Conservation (phyloP, 106 monocot species). For the Apostasia shenzhenica region DNA sequence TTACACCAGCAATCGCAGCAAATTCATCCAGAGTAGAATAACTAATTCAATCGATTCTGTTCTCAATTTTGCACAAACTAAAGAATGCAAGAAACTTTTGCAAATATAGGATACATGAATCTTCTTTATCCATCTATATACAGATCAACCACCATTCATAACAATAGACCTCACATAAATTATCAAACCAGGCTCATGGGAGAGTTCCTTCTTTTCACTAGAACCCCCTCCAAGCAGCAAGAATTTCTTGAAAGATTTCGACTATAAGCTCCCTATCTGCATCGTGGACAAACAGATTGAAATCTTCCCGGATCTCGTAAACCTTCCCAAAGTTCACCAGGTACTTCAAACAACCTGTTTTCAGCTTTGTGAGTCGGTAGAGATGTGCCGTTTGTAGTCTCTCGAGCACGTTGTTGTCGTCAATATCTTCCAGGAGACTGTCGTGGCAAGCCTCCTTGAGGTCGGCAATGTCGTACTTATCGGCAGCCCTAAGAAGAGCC, state of each 20-base stretch:
- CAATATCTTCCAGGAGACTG: slow-evolving; percentile 75
- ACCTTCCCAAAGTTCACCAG: slow-evolving; percentile 84
- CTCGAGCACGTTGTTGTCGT: slow-evolving; percentile 73
- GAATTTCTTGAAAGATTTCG: slow-evolving; percentile 79
- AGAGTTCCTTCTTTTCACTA: not conserved
- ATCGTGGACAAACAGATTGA: slow-evolving; percentile 45
- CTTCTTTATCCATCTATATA: slow-evolving; percentile 6
- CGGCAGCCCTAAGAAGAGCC: slow-evolving; percentile 61
- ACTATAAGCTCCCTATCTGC: slow-evolving; percentile 73
- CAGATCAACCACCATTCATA: not conserved
- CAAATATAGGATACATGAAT: too few species aligned
- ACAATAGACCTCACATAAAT: not conserved
- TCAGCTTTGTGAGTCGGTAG: slow-evolving; percentile 49
- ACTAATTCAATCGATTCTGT: too few species aligned
- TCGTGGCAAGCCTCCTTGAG: slow-evolving; percentile 83
- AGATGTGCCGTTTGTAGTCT: slow-evolving; percentile 67
- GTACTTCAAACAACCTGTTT: slow-evolving; percentile 70
- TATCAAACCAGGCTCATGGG: too few species aligned
- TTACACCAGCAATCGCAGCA: too few species aligned
- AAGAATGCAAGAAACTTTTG: too few species aligned
- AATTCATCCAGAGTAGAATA: too few species aligned
- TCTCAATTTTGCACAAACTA: too few species aligned
- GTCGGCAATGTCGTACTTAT: slow-evolving; percentile 83
- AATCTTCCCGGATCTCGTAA: slow-evolving; percentile 71
- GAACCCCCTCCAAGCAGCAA: slow-evolving; percentile 63